Evolutionary conservation across 345 rosid species (phyloP).

Genomic region (Arabidopsis thaliana): DNA sequence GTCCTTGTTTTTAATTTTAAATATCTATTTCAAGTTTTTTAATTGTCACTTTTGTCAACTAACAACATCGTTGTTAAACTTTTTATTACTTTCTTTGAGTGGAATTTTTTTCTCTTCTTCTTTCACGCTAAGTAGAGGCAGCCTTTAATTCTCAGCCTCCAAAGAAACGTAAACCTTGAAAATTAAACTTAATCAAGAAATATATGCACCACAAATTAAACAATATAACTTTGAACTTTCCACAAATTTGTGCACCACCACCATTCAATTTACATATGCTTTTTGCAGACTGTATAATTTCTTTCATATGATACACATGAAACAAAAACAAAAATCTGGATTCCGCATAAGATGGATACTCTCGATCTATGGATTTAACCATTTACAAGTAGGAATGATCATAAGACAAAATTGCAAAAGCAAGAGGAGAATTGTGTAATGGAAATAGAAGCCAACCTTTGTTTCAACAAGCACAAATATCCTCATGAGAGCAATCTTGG

Average conservation of each 20-base stretch:
- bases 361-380: constrained; percentile 16
- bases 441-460: constrained; percentile 12
- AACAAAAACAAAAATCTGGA: background rate
- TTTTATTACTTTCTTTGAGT: constrained; percentile 31
- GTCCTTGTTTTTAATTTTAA: background rate
- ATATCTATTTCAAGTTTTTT: background rate
- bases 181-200: background rate
- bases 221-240: background rate
- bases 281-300: constrained; percentile 12
- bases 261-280: background rate
- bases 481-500: constrained; percentile 39
- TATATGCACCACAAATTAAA: background rate
- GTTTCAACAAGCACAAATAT: constrained; percentile 44
- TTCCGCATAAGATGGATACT: constrained; percentile 15
- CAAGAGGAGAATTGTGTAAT: background rate
- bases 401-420: background rate
- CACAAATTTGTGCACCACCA: constrained; percentile 6
- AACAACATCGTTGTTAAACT: constrained; percentile 36
- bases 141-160: constrained; percentile 28
- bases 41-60: constrained; percentile 23
- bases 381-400: constrained; percentile 10
- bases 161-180: background rate
- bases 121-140: background rate
- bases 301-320: constrained; percentile 5
- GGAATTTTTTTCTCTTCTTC: constrained; percentile 8